Evolutionary conservation across 116 monocot genomes (phyloP), one percentile per base, ranked within the genome.

Genomic region (Dioscorea cayenensis): DNA sequence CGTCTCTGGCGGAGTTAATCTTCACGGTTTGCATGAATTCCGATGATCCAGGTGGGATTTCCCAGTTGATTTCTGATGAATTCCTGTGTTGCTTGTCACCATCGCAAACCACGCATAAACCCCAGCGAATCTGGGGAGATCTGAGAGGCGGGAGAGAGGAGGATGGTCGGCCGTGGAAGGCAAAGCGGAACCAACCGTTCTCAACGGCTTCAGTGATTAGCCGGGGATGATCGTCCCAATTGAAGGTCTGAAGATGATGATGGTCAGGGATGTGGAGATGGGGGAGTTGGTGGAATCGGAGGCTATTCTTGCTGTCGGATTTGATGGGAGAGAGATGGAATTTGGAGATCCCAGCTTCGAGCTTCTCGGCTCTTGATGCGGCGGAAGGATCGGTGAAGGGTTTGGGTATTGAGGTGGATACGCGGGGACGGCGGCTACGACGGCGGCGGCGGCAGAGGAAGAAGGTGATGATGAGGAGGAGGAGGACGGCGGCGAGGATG

Each of bases 1-100:
- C 43, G 49, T n/a, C 7, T 28, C 14, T 60, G 35, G 18, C 55
- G 4, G 90, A 69, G 68, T 77, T 77, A 71, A 92, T 77, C 51
- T 84, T 75, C 27, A 96, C 77, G 14, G 84, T 86, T 66, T 96
- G 96, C 87, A 86, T 84, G 73, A 79, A 81, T 62, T 90, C 92
- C 50, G 92, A 77, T 14, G 92, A 84, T 1, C 76, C 84, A 0
- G 52, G 36, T 0, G 66, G 74, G 13, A 77, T 20, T 49, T 86
- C 92, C 85, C 89, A 85, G 7, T 23, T 61, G 32, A 52, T 49
- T 28, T 73, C 73, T 55, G 63, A 63, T 48, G 55, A n/a, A 18
- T 55, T 5, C 10, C 52, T 32, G 2, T 32, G 68, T 49, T 36
- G 38, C 64, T 32, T 23, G 1, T 70, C 90, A 17, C 51, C 69